phyloP scores from a whole-genome alignment of 148 eudicot genomes.

The Rhododendron vialii region DNA sequence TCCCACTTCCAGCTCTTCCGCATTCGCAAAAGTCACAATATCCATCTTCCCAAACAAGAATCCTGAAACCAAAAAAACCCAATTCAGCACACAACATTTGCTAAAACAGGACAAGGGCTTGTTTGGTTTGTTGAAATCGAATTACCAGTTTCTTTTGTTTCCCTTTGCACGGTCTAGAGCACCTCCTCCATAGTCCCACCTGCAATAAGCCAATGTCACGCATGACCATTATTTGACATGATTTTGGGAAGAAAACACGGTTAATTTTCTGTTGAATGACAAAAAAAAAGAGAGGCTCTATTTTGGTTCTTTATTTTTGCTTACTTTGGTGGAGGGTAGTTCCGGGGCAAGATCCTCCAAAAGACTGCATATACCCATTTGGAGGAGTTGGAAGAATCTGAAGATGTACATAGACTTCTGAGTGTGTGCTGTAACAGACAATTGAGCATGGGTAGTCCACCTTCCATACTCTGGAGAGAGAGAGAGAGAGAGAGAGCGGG shows the following conservation, averaged over 20 bases:
- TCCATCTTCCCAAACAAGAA: conserved; percentile 64
- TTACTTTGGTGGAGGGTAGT: conserved; percentile 59
- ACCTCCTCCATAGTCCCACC: conserved; percentile 56
- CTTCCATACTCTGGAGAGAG: conserved; percentile 30
- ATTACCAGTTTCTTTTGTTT: conserved; percentile 49
- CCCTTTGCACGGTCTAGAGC: conserved; percentile 40
- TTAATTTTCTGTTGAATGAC: neutral
- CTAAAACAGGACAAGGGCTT: neutral
- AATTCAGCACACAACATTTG: neutral
- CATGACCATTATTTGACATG: neutral
- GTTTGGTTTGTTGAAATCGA: neutral
- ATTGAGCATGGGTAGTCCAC: conserved; percentile 45
- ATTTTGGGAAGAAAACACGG: neutral
- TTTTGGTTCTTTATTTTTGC: neutral
- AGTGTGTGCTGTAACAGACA: conserved; percentile 43
- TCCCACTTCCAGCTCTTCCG: conserved; percentile 27
- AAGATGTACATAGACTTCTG: conserved; percentile 32
- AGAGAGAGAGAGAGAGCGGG: neutral
- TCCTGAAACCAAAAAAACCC: conserved; percentile 27
- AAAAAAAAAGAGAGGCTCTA: neutral
- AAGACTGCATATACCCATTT: conserved; percentile 52
- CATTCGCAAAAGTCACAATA: conserved; percentile 45
- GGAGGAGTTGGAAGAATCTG: conserved; percentile 29
- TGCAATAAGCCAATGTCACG: conserved; percentile 17
- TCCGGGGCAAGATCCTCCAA: conserved; percentile 50